Base-by-base conservation (phyloP, 805 yeast species). In the Zygoascus ofunaensis region DNA sequence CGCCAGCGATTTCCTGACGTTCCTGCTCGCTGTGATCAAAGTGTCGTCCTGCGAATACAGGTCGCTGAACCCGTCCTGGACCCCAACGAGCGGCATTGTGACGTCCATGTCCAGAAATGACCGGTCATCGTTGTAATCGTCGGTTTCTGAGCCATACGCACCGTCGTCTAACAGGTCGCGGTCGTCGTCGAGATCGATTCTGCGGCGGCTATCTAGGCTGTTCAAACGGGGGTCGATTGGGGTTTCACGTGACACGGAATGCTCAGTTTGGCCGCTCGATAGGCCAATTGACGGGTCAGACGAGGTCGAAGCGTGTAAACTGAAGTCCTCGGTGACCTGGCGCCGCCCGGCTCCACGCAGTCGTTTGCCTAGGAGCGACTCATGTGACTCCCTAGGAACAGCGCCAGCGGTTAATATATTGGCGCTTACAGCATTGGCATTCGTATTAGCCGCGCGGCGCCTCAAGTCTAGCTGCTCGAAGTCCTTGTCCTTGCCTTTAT, bases 81-180 rank as follows among this genome's bases (percentile, higher is more conserved):
- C 30, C 12, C 30, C 30, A 26, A 26, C 12, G 12, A 7, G 7
- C 7, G 30, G 30, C 30, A 26, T 26, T 8, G 30, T 26, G 30
- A 26, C 12, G 12, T 26, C 30, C 7, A 26, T 8, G 12, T 26
- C 7, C 7, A 12, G 12, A 8, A 8, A 8, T 7, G 30, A 26
- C 10, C 12, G 7, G 30, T 26, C 30, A 14, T 10, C 23, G 5
- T 39, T 12, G 7, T 30, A 8, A 18, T 44, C 37, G 36, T 35
- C 47, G 26, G 15, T 15, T 8, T 36, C 42, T 8, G 20, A 32
- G 18, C 12, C 40, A 28, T 42, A 10, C n/a, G n/a, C n/a, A 5
- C 19, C 24, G 21, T 37, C 38, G 19, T 40, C 37, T 23, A 41
- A 19, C 4, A 20, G 12, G 15, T 15, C 45, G 8, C 24, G 21